Conservation (phyloP, 495 filamentous ascomycete species). For the Penicillium ochrochloron region DNA sequence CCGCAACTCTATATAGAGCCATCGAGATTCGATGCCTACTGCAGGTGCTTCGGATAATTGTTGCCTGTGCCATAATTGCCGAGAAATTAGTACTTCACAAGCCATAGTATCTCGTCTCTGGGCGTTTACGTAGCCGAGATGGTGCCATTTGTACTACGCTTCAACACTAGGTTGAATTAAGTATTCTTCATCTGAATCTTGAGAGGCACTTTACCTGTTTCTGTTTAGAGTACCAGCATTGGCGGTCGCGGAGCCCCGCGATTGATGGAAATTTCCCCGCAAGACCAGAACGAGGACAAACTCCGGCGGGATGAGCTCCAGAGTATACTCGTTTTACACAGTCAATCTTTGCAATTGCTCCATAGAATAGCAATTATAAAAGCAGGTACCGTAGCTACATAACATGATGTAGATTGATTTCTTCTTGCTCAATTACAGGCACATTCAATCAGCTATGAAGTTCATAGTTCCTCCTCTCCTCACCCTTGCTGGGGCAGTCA, state of each 20-base stretch:
- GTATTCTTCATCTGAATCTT: neutral
- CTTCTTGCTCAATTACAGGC: conserved; percentile 12
- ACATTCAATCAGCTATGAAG: conserved; percentile 21
- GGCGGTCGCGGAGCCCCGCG: neutral
- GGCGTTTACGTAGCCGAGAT: conserved; percentile 5
- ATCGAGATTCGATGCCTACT: neutral
- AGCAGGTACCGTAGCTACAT: neutral
- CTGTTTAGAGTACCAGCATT: neutral
- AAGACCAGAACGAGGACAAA: conserved; percentile 30
- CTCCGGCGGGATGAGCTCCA: conserved; percentile 36
- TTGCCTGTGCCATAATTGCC: neutral
- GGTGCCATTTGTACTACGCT: neutral
- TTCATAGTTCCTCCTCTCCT: conserved; percentile 22
- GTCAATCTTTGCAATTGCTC: neutral
- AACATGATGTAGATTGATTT: neutral
- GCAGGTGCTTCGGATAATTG: neutral
- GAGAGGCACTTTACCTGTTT: neutral
- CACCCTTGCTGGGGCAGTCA: conserved; percentile 22
- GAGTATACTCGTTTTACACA: neutral
- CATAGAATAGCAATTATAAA: neutral
- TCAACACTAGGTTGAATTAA: neutral
- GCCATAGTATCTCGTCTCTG: neutral
- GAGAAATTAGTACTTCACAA: neutral
- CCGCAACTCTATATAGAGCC: neutral
- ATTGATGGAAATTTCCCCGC: conserved; percentile 28